Conservation (phyloP, 2,329 filamentous ascomycete genomes). For the Leptographium flavum region DNA sequence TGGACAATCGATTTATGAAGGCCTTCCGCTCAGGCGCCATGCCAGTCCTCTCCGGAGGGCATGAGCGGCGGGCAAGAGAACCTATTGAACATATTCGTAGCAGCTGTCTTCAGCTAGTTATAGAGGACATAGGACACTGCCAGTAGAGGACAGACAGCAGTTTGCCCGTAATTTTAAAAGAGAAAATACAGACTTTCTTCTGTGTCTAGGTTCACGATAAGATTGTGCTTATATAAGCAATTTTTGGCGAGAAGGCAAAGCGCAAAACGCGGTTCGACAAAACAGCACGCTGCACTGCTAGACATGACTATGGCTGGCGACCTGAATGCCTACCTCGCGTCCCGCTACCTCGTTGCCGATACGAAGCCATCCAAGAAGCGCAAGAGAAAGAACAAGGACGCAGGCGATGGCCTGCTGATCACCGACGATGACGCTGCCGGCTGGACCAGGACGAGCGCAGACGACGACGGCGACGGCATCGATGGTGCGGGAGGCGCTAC, state of each 20-base stretch:
- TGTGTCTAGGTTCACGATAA: too few species aligned
- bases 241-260: too few species aligned
- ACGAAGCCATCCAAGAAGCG: slow-evolving; percentile 46
- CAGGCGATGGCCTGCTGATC: slow-evolving; percentile 35
- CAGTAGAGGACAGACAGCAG: too few species aligned
- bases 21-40: slow-evolving; percentile 19
- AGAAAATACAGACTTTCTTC: too few species aligned
- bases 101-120: too few species aligned
- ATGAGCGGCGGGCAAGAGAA: slow-evolving; percentile 28
- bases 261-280: too few species aligned
- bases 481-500: slow-evolving; percentile 30
- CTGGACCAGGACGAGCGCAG: slow-evolving; percentile 25
- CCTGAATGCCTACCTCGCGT: slow-evolving; percentile 75
- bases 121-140: neutral
- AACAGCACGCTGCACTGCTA: too few species aligned
- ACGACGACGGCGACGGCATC: slow-evolving; percentile 34
- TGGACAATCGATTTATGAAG: slow-evolving; percentile 22
- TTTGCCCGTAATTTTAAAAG: too few species aligned
- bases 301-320: slow-evolving; percentile 39
- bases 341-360: slow-evolving; percentile 70
- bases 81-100: slow-evolving; percentile 16
- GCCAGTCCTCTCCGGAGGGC: slow-evolving; percentile 17
- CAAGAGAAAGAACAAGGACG: slow-evolving; percentile 40
- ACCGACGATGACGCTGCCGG: slow-evolving; percentile 47
- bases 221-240: neutral